Evolutionary conservation across 139 green algal genomes (phyloP), one percentile per base, ranked within the genome.

Genomic region (Chlamydomonas schloesseri): DNA sequence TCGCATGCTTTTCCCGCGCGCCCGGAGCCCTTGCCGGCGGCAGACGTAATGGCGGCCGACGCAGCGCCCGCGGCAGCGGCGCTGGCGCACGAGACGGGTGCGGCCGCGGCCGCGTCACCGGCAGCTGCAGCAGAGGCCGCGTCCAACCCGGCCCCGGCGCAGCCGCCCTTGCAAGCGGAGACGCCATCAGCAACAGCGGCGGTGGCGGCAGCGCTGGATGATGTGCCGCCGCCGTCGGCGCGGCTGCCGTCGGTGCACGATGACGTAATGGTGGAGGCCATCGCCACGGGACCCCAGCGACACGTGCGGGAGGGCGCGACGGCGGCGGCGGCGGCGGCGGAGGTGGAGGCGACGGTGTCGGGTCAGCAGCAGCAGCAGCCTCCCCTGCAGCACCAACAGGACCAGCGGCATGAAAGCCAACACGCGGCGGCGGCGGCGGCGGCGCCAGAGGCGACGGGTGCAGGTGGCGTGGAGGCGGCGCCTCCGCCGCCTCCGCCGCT

Each of bases 261-360:
- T 29, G 79, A 85, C 67, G 31, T 85, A 47, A 50, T 85, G 17
- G 79, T 85, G 47, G 79, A n/a, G 13, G 79, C 79, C 46, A 85
- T 85, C 5, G 47, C 42, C 42, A 50, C 6, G 6, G 42, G 42
- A 8, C 42, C 42, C 5, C 6, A 50, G 42, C 42, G 42, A 50
- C 42, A 50, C 42, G 42, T 50, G 42, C 42, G 42, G 42, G 42
- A 50, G 42, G 42, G 8, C n/a, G n/a, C n/a, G n/a, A n/a, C 65
- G 8, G 71, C 10, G n/a, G 5, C 29, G 1, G 57, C 21, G 34
- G 55, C 4, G 55, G 31, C 4, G n/a, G 23, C 34, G 73, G 50
- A 31, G 23, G 55, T 47, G 55, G 46, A 11, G 71, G 20, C 34
- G 72, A 47, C 13, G 23, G 47, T 10, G 3, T 1, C 6, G 29